A percentile compares a stretch with the other conserved stretches of the same genome.
Evolutionary conservation across 805 yeast genomes (phyloP).

Genomic region (Metschnikowia cerradonensis): DNA sequence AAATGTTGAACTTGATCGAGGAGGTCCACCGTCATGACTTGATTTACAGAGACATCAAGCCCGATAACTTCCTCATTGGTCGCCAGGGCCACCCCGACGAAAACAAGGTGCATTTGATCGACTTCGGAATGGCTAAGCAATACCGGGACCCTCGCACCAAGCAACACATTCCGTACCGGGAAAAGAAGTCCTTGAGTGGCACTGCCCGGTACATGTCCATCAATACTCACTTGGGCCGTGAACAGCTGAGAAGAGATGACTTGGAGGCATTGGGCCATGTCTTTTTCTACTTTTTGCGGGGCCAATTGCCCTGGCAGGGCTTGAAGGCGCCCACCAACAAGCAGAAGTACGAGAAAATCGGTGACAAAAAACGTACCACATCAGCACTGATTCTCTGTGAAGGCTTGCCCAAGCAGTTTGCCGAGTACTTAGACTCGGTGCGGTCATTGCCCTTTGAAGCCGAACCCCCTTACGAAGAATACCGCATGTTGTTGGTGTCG

Average conservation of each 20-base stretch:
- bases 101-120: slow-evolving; percentile 69
- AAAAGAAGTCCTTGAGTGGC: slow-evolving; percentile 93
- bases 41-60: slow-evolving; percentile 78
- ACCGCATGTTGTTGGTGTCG: slow-evolving; percentile 56
- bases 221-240: slow-evolving; percentile 95
- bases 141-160: slow-evolving; percentile 76
- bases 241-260: slow-evolving; percentile 95
- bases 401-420: slow-evolving; percentile 69
- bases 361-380: slow-evolving; percentile 91
- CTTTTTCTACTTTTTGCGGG: slow-evolving; percentile 88
- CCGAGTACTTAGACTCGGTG: slow-evolving; percentile 66
- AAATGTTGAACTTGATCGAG: slow-evolving; percentile 71
- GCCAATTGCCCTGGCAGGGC: slow-evolving; percentile 98
- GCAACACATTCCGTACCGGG: slow-evolving; percentile 85
- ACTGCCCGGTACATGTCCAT: slow-evolving; percentile 95
- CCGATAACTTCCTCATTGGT: slow-evolving; percentile 77
- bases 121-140: slow-evolving; percentile 86
- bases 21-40: slow-evolving; percentile 73
- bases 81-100: slow-evolving; percentile 56
- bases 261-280: slow-evolving; percentile 93
- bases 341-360: slow-evolving; percentile 93
- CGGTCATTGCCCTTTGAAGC: slow-evolving; percentile 71
- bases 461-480: slow-evolving; percentile 71
- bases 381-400: slow-evolving; percentile 81
- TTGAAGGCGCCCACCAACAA: slow-evolving; percentile 94